Evolutionary conservation across 768 basidiomycete species (phyloP), one percentile per base, ranked within the genome.

Genomic region (Mycena chlorophos): DNA sequence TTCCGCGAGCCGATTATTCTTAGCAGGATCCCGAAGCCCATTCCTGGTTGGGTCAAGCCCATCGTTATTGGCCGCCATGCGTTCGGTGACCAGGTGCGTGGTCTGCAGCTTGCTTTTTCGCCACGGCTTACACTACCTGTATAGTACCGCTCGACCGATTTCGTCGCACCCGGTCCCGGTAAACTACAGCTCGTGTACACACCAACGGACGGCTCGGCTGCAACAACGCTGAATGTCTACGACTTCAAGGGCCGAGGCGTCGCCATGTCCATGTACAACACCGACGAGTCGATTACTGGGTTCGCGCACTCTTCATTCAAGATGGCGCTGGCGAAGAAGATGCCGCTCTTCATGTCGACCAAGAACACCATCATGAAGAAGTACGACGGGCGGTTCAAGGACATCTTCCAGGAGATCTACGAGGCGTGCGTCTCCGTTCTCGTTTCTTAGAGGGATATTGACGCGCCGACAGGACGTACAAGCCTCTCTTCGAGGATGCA

Each of bases 351-450:
- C 81, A 85, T 98, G 90, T 94, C 92, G 12, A 98, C 96, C 38
- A 98, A 99, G 78, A 98, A 96, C 75, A 96, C 93, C 23, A 95
- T 96, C 73, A 68, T 96, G 68, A 96, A 99, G 78, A 94, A 88
- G 69, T 99, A 99, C 71, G 97, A 98, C 67, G 97, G 97, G 40
- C 85, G 95, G 27, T 99, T 98, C 85, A 99, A 99, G 79, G 97
- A 99, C 66, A 94, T 96, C 69, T 97, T 99, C 87, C 87, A 98
- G 71, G 94, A 97, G 66, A 87, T 98, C 65, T 99, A 93, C 70
- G 91, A 96, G 5, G 65, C 76, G 78, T 83, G 54, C 51, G 80
- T 75, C 37, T 30, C 13, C 45, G 5, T 17, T 50, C 22, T n/a
- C 20, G 4, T 22, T 40, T 25, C 29, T 23, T 22, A 37, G 19